Evolutionary conservation across 208 protist genomes (phyloP).

Genomic region (Strigomonas culicis): DNA sequence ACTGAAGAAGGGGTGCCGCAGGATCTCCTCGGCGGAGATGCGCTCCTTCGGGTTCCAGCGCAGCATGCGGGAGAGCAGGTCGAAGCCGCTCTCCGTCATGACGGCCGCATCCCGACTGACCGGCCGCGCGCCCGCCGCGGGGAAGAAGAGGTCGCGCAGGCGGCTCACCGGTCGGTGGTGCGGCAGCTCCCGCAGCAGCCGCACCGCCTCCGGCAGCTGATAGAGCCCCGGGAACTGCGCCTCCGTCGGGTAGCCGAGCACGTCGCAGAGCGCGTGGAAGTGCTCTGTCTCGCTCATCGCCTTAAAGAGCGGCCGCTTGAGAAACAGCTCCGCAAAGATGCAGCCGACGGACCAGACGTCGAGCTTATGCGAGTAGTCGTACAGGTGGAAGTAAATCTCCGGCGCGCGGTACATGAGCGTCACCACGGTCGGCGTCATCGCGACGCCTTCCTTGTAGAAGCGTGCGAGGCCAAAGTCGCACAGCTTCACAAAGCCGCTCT

Average conservation of each 20-base stretch:
- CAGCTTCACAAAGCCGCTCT: slow-evolving; percentile 68
- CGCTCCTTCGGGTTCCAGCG: slow-evolving; percentile 77
- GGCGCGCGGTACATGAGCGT: slow-evolving; percentile 97
- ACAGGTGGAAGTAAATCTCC: slow-evolving; percentile 88
- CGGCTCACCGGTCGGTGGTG: slow-evolving; percentile 51
- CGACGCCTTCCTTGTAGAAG: slow-evolving; percentile 77
- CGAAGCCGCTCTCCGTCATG: slow-evolving; percentile 49
- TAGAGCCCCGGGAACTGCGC: slow-evolving; percentile 75
- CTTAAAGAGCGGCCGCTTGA: slow-evolving; percentile 96
- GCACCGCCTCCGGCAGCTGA: slow-evolving; percentile 39
- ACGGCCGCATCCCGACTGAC: not conserved
- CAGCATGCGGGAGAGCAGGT: slow-evolving; percentile 67
- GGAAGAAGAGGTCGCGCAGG: slow-evolving; percentile 43
- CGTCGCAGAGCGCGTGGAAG: slow-evolving; percentile 80
- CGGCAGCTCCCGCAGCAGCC: slow-evolving; percentile 50
- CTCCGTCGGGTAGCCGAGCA: slow-evolving; percentile 91
- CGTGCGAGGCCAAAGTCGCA: slow-evolving; percentile 89
- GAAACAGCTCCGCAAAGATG: slow-evolving; percentile 98
- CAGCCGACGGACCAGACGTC: slow-evolving; percentile 96
- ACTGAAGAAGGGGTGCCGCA: slow-evolving; percentile 81
- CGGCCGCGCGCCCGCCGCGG: slow-evolving; percentile 11
- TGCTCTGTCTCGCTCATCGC: slow-evolving; percentile 83
- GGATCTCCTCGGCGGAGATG: slow-evolving; percentile 57
- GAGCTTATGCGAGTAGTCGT: slow-evolving; percentile 89
- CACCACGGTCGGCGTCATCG: slow-evolving; percentile 82